phyloP scores from a whole-genome alignment of 352 stramenopile genomes.

The Phytopythium boreale region DNA sequence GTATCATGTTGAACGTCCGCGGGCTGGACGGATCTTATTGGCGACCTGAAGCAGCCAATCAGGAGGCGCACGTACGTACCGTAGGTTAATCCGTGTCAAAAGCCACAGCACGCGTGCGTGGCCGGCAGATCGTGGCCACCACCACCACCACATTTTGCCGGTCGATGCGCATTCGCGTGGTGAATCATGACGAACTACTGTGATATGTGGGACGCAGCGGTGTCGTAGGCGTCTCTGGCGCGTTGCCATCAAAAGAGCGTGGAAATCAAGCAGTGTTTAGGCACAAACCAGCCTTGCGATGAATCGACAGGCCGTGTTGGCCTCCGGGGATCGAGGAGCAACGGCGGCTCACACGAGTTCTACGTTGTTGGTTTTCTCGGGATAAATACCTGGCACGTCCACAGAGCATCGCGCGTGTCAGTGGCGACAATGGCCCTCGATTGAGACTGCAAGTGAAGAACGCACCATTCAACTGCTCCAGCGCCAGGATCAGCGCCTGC shows the following conservation, averaged over 20 bases:
- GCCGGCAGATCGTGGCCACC: no score
- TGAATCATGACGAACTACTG: no score
- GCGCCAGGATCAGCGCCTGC: slow-evolving; percentile 82
- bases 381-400: slow-evolving; percentile 43
- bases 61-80: neutral
- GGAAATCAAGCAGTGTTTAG: slow-evolving; percentile 1
- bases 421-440: neutral
- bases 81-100: neutral
- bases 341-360: slow-evolving; percentile 25
- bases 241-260: neutral
- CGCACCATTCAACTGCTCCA: slow-evolving; percentile 85
- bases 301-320: neutral
- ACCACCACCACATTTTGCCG: neutral
- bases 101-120: neutral
- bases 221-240: neutral
- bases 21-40: neutral
- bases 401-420: neutral
- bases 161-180: neutral
- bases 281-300: neutral
- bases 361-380: slow-evolving; percentile 36
- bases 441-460: neutral
- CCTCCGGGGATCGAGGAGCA: neutral
- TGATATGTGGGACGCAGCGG: no score
- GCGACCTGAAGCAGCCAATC: neutral
- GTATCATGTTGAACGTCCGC: slow-evolving; percentile 5